Evolutionary conservation across 2,329 filamentous ascomycete species (phyloP).

Genomic region (Colletotrichum orbiculare): DNA sequence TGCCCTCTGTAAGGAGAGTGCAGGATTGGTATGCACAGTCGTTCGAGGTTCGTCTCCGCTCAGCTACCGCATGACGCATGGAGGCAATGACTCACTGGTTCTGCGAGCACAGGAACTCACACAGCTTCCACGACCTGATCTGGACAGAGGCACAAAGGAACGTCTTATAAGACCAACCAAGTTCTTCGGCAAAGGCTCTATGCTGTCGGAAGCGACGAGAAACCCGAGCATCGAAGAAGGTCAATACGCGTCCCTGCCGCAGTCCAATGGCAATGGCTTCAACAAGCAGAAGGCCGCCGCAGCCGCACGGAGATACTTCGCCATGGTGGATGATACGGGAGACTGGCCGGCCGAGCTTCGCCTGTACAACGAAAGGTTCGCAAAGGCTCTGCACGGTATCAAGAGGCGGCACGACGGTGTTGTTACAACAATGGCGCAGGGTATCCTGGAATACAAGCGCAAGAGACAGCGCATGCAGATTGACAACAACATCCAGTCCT

Average conservation of each 20-base stretch:
- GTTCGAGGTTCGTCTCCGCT: constrained; percentile 81
- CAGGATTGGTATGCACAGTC: constrained; percentile 99
- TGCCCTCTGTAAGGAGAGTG: constrained; percentile 95
- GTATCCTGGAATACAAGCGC: constrained; percentile 97
- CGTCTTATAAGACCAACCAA: constrained; percentile 78
- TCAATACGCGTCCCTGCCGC: constrained; percentile 72
- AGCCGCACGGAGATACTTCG: constrained; percentile 82
- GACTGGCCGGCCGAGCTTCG: constrained; percentile 96
- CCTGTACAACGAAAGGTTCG: constrained; percentile 93
- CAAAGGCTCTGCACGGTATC: constrained; percentile 89
- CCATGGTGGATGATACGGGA: constrained; percentile 85
- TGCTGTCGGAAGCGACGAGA: constrained; percentile 84
- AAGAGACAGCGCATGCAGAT: constrained; percentile 98
- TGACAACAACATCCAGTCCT: constrained; percentile 95
- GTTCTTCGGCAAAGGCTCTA: constrained; percentile 65
- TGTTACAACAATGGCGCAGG: constrained; percentile 97
- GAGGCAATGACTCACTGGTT: constrained; percentile 29
- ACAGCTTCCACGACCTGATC: constrained; percentile 79
- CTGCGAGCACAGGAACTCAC: constrained; percentile 81
- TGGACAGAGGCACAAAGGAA: constrained; percentile 80
- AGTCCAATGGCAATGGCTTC: constrained; percentile 57
- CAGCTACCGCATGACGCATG: constrained; percentile 18
- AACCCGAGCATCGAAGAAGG: constrained; percentile 91
- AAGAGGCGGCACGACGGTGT: constrained; percentile 97
- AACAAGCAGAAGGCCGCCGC: constrained; percentile 61